Percentiles rank a stretch among this genome's conserved stretches.
These are phyloP conservation scores for Copromyces sp. DNA, from an alignment of 495 filamentous ascomycete species.

Conservation along the genomic window DNA sequence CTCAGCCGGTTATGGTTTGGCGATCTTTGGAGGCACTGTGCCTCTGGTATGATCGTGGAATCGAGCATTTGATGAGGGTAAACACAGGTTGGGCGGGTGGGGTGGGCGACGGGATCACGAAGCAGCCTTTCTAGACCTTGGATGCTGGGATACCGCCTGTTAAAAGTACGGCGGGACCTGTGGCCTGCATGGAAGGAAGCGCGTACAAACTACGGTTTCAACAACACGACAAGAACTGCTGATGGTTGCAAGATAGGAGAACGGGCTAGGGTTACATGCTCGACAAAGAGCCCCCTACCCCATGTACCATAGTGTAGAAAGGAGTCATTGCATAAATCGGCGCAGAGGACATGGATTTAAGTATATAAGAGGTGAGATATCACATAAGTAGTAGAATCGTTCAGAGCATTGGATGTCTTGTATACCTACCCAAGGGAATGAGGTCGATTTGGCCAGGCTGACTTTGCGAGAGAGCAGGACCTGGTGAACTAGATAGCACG, in stretches of 20 bases:
- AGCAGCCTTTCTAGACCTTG: not conserved
- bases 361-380: not conserved
- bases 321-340: slow-evolving; percentile 12
- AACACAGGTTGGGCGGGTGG: not conserved
- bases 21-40: not conserved
- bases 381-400: not conserved
- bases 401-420: not conserved
- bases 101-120: not conserved
- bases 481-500: no score
- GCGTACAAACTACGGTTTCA: not conserved
- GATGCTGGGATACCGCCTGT: not conserved
- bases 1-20: not conserved
- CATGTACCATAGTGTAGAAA: slow-evolving; percentile 20
- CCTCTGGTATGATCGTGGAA: not conserved
- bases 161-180: not conserved
- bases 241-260: not conserved
- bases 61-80: not conserved
- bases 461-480: no score
- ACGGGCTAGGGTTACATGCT: not conserved
- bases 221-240: not conserved
- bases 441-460: no score
- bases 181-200: not conserved
- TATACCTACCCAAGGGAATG: not conserved
- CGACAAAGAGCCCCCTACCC: not conserved
- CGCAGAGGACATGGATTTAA: not conserved